phyloP scores from a whole-genome alignment of 2,329 filamentous ascomycete genomes.

The Alternaria longipes region DNA sequence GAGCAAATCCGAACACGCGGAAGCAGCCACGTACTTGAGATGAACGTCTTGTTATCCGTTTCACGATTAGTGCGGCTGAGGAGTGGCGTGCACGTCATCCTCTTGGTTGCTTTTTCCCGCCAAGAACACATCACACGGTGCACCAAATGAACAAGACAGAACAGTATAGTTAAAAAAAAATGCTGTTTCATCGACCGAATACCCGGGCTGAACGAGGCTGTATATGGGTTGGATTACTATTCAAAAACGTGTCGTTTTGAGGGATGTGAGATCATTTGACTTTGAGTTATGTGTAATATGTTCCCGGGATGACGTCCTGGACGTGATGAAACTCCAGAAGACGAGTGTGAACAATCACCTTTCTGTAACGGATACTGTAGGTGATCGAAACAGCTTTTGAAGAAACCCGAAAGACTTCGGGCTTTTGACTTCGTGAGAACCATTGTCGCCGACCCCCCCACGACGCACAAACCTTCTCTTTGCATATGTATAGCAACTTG shows the following conservation, averaged over 20 bases:
- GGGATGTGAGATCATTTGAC: neutral
- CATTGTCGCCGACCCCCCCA: constrained; percentile 2
- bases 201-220: neutral
- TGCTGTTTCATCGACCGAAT: constrained; percentile 5
- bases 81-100: neutral
- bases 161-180: neutral
- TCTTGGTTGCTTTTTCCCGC: neutral
- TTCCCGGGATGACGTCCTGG: neutral
- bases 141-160: neutral
- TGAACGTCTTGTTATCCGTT: neutral
- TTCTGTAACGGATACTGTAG: neutral
- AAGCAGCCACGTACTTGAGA: neutral
- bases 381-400: neutral
- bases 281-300: neutral
- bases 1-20: neutral
- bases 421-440: neutral
- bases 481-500: constrained; percentile 2
- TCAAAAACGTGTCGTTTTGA: neutral
- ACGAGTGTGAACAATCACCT: neutral
- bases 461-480: constrained; percentile 2
- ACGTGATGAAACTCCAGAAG: neutral
- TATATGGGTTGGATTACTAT: neutral
- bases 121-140: neutral
- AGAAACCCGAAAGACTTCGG: neutral
- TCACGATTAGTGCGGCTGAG: neutral